Evolutionary conservation across 2,329 filamentous ascomycete species (phyloP).

Genomic region (Didymella arachidicola): DNA sequence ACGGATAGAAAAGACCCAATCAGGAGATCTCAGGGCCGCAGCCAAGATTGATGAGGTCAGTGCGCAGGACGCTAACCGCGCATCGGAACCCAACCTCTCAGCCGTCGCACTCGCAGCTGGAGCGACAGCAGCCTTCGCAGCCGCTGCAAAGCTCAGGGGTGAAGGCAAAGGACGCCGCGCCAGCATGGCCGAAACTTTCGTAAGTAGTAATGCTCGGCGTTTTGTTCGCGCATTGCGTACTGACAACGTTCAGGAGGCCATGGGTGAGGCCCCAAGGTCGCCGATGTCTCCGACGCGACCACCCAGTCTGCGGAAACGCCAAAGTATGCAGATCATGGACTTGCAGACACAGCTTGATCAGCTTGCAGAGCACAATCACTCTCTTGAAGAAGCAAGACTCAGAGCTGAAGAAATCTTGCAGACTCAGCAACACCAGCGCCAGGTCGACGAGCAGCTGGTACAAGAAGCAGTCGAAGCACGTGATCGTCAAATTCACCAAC

Average conservation of each 20-base stretch:
- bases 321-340: slow-evolving; percentile 94
- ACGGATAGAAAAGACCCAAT: slow-evolving; percentile 70
- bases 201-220: slow-evolving; percentile 63
- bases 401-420: slow-evolving; percentile 72
- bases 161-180: slow-evolving; percentile 85
- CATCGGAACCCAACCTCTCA: slow-evolving; percentile 40
- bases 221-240: slow-evolving; percentile 25
- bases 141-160: slow-evolving; percentile 73
- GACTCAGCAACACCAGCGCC: slow-evolving; percentile 61
- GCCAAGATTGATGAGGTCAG: slow-evolving; percentile 65
- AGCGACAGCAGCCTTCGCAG: slow-evolving; percentile 52
- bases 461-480: slow-evolving; percentile 67
- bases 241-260: slow-evolving; percentile 76
- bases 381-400: slow-evolving; percentile 75
- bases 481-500: slow-evolving; percentile 76
- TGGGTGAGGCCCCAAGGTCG: slow-evolving; percentile 87
- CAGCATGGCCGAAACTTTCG: slow-evolving; percentile 88
- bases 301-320: slow-evolving; percentile 93
- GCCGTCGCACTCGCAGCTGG: slow-evolving; percentile 46
- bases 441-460: slow-evolving; percentile 59
- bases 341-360: slow-evolving; percentile 87
- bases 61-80: slow-evolving; percentile 46
- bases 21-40: slow-evolving; percentile 77
- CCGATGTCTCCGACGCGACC: slow-evolving; percentile 92
- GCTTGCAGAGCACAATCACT: slow-evolving; percentile 82